A percentile compares a stretch with the other conserved stretches of the same genome.
Conservation (phyloP, 148 eudicot species). For the Amaranthus cruentus region DNA sequence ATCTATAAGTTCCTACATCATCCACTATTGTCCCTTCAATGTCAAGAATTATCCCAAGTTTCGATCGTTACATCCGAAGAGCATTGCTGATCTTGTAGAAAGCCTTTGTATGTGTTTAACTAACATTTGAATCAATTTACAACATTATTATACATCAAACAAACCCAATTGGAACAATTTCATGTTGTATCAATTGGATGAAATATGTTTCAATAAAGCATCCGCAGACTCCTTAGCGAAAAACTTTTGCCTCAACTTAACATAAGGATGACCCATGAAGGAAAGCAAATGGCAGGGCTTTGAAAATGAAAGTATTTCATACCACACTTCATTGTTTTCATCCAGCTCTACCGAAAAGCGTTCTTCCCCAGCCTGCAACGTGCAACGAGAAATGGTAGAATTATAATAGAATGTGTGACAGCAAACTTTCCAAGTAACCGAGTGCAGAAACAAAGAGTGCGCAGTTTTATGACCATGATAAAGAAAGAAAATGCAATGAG, state of each 20-base stretch:
- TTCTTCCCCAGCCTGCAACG: slow-evolving; percentile 82
- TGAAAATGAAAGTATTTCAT: slow-evolving; percentile 84
- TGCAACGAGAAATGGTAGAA: neutral
- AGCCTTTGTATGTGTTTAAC: no score
- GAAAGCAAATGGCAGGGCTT: slow-evolving; percentile 81
- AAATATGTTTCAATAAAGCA: slow-evolving; percentile 62
- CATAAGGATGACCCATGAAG: slow-evolving; percentile 72
- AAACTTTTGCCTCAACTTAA: slow-evolving; percentile 60
- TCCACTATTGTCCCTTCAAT: no score
- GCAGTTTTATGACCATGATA: neutral
- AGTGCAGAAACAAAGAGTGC: neutral
- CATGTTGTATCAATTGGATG: slow-evolving; percentile 22
- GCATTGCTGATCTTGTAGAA: no score
- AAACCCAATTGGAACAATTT: neutral
- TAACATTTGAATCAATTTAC: no score
- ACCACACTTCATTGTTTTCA: slow-evolving; percentile 82
- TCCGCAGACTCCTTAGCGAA: slow-evolving; percentile 61
- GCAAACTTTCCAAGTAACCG: neutral
- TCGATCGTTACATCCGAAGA: no score
- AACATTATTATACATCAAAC: neutral
- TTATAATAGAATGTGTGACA: neutral
- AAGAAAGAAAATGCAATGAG: neutral
- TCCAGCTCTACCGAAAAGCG: slow-evolving; percentile 82
- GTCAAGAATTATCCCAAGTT: no score
- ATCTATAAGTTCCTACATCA: no score